Evolutionary conservation across 2,329 filamentous ascomycete genomes (phyloP), one percentile per base, ranked within the genome.

Genomic region (Tricladium varicosporioides): DNA sequence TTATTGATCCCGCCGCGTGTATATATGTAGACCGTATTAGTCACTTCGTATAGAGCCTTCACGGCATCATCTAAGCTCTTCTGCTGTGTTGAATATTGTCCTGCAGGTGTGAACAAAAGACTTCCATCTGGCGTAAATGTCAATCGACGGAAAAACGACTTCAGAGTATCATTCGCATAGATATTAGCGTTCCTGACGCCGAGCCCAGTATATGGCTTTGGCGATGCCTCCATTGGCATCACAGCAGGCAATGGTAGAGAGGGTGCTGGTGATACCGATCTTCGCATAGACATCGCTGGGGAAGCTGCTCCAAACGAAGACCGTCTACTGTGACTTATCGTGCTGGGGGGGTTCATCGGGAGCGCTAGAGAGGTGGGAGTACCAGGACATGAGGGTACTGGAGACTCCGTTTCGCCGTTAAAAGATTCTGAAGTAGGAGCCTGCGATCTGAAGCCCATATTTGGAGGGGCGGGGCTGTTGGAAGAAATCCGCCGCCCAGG

Each of bases 1-100:
- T 95, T 97, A 75, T 97, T 97, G 69, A 99, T 91, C 19, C 94
- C 94, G 31, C 92, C 94, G 66, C 94, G 82, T 0, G 93, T 97
- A 73, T 99, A 99, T 53, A 99, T 94, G 74, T 99, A 99, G 18
- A 99, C 95, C 0, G 94, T 99, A 70, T 99, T 99, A 66, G 89
- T 92, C 51, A 97, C 82, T 64, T 99, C 93, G 65, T 94, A 93
- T 0, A 82, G 82, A 0, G 85, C 81, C 72, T 92, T 96, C 1
- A 79, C 70, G n/a, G 79, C 75, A 60, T 92, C 89, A 49, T 83
- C 82, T 18, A 86, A 77, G 1, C 71, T 63, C 18, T 79, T 76
- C 63, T 91, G 84, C 51, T 91, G 84, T 1, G 88, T 89, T 71
- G 96, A 95, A 74, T 94, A 97, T 70, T 97, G 94, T 7, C 94